These are phyloP conservation scores for Metarhizium robertsii DNA, from an alignment of 2,329 filamentous ascomycete genomes.

Conservation along the genomic window DNA sequence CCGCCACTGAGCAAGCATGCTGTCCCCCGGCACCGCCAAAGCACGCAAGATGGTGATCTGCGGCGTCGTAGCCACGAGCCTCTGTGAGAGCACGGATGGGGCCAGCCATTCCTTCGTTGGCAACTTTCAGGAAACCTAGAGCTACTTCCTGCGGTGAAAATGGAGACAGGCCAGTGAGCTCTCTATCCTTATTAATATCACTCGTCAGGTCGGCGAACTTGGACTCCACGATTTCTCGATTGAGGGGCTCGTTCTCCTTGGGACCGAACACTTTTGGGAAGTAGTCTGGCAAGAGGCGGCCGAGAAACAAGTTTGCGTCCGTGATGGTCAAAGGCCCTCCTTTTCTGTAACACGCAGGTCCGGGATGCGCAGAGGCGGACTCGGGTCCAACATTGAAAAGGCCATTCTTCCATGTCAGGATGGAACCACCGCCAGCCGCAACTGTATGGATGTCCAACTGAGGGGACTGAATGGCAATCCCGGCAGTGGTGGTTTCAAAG, in stretches of 20 bases:
- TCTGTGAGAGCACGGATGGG: conserved; percentile 25
- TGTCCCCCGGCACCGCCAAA: conserved; percentile 31
- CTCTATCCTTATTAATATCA: conserved; percentile 29
- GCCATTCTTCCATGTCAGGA: conserved; percentile 61
- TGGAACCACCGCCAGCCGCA: conserved; percentile 63
- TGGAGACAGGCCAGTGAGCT: conserved; percentile 13
- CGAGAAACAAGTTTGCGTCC: conserved; percentile 61
- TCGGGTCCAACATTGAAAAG: conserved; percentile 65
- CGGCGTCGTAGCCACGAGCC: conserved; percentile 22
- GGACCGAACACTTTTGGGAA: conserved; percentile 51
- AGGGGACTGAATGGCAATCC: conserved; percentile 67
- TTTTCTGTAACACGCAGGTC: conserved; percentile 65
- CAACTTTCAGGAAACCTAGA: conserved; percentile 23
- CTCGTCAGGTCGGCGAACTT: conserved; percentile 32
- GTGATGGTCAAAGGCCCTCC: conserved; percentile 63
- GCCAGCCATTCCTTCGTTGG: conserved; percentile 23
- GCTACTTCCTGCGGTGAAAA: conserved; percentile 27
- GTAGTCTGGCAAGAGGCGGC: conserved; percentile 49
- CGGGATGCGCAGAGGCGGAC: conserved; percentile 60
- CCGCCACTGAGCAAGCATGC: conserved; percentile 32
- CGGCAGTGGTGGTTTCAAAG: conserved; percentile 70
- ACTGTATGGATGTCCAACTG: conserved; percentile 77
- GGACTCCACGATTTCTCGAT: conserved; percentile 26
- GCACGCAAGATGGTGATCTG: conserved; percentile 23
- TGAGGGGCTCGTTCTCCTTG: conserved; percentile 19